phyloP scores from a whole-genome alignment of 1,284 basidiomycete species.

The Pseudozyma pruni region DNA sequence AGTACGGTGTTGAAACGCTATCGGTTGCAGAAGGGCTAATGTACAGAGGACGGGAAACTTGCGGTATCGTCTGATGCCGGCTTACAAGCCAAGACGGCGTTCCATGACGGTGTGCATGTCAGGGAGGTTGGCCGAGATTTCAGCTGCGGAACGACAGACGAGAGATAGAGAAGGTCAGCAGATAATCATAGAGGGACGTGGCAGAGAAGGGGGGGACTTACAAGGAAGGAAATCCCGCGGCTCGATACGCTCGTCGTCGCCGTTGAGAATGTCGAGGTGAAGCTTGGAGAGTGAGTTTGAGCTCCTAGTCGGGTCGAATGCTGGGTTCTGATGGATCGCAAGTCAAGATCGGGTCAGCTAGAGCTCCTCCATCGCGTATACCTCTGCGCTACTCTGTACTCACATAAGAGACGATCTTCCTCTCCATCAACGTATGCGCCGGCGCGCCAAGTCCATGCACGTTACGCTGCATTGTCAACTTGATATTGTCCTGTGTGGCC shows the following conservation, averaged over 20 bases:
- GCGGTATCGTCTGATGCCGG: no score
- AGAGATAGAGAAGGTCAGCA: constrained; percentile 3
- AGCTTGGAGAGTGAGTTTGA: constrained; percentile 52
- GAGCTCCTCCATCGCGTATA: neutral
- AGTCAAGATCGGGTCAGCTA: neutral
- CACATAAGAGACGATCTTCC: constrained; percentile 83
- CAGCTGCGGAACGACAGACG: constrained; percentile 10
- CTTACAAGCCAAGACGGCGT: constrained; percentile 37
- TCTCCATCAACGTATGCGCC: constrained; percentile 89
- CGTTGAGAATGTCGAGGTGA: constrained; percentile 65
- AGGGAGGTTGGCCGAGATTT: constrained; percentile 24
- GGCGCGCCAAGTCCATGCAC: constrained; percentile 88
- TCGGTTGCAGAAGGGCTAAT: constrained; percentile 16
- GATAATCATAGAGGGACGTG: neutral
- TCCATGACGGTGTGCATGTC: constrained; percentile 48
- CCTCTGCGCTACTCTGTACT: constrained; percentile 58
- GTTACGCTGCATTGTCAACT: constrained; percentile 85
- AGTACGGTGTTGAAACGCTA: no score
- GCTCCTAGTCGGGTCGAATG: constrained; percentile 29
- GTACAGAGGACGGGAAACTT: constrained; percentile 14
- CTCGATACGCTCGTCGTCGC: constrained; percentile 62
- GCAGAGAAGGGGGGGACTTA: constrained; percentile 26
- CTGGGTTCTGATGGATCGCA: constrained; percentile 19
- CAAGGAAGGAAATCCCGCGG: constrained; percentile 63
- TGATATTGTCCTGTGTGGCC: constrained; percentile 86